Evolutionary conservation across 805 yeast species (phyloP).

Genomic region (Pichia manshurica): DNA sequence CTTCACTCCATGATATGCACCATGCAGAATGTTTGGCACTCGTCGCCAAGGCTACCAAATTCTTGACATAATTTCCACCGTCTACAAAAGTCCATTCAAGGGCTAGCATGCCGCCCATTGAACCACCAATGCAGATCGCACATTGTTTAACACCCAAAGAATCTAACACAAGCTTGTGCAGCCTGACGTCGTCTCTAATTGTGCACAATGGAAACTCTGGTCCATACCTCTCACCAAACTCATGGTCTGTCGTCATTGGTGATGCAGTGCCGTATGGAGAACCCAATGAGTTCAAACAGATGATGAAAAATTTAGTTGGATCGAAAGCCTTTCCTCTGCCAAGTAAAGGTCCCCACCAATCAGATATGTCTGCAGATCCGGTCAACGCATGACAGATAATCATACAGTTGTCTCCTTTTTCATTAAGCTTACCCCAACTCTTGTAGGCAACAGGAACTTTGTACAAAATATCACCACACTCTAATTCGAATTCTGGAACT

Average conservation of each 20-base stretch:
- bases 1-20: conserved; percentile 99
- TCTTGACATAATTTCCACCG: conserved; percentile 61
- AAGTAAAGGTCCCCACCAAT: conserved; percentile 98
- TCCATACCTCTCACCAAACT: conserved; percentile 73
- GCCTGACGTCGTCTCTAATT: conserved; percentile 83
- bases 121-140: conserved; percentile 90
- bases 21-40: conserved; percentile 94
- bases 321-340: conserved; percentile 88
- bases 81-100: conserved; percentile 71
- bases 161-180: conserved; percentile 74
- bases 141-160: conserved; percentile 70
- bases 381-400: conserved; percentile 95
- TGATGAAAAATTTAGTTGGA: conserved; percentile 76
- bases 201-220: conserved; percentile 94
- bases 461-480: conserved; percentile 68
- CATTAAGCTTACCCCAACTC: conserved; percentile 87
- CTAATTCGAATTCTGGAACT: conserved; percentile 68
- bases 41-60: conserved; percentile 82
- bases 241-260: conserved; percentile 78
- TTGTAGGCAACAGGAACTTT: conserved; percentile 92
- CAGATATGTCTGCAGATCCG: conserved; percentile 91
- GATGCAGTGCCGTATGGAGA: conserved; percentile 96
- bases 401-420: conserved; percentile 64
- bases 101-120: conserved; percentile 98
- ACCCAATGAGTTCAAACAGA: conserved; percentile 89